Conservation (phyloP, 1,284 basidiomycete genomes). For the Ceratobasidium sp. region DNA sequence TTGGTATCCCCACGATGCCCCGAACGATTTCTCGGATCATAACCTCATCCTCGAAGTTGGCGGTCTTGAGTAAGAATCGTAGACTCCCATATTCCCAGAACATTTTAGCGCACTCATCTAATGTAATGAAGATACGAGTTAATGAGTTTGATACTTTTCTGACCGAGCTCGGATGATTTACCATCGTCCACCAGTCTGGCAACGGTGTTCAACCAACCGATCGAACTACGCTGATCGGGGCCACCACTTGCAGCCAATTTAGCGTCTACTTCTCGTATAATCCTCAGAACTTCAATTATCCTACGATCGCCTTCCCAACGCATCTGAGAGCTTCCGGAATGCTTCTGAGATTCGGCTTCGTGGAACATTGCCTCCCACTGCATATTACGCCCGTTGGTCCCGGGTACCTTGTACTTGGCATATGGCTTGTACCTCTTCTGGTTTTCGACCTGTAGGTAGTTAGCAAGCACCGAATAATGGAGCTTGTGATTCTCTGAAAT, state of each 20-base stretch:
- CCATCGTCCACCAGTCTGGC: neutral
- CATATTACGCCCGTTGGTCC: neutral
- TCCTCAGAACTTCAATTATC: neutral
- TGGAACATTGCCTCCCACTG: neutral
- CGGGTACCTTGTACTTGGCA: neutral
- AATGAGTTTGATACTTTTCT: too few species aligned
- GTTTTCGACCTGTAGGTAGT: neutral
- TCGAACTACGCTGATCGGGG: neutral
- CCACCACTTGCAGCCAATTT: neutral
- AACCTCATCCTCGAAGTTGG: neutral
- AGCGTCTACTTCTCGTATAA: neutral
- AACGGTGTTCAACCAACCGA: neutral
- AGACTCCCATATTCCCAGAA: slow-evolving; percentile 6
- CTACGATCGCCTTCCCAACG: slow-evolving; percentile 4
- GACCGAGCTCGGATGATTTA: neutral
- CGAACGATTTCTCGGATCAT: neutral
- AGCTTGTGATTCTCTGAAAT: slow-evolving; percentile 5
- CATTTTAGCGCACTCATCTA: neutral
- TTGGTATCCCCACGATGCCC: neutral
- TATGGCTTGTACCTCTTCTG: neutral
- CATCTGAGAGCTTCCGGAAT: too few species aligned
- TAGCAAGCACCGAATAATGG: slow-evolving; percentile 11
- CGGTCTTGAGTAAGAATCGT: neutral
- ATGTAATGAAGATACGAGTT: too few species aligned
- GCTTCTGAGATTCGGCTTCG: neutral